Evolutionary conservation across 2,329 filamentous ascomycete species (phyloP), one percentile per base, ranked within the genome.

Genomic region (Pseudocercospora ulei): DNA sequence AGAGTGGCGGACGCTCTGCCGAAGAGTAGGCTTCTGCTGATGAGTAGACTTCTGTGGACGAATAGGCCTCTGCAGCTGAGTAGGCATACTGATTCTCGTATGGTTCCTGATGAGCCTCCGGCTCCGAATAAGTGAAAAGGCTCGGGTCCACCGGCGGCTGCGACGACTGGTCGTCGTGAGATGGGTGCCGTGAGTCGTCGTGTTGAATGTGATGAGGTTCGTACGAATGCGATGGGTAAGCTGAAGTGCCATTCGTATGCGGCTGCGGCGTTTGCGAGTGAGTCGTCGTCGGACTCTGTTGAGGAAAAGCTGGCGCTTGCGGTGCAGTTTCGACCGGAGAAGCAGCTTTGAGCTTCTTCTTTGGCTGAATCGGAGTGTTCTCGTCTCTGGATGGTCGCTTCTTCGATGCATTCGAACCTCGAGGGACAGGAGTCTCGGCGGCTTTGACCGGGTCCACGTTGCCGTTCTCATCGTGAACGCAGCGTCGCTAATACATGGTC

Each of bases 381-480:
- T 51, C 52, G 3, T 66, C 69, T 38, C 62, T 64, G 3, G 60
- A 56, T 25, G 65, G 60, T 22, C 71, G 66, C 43, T 72, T 69
- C 56, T 76, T 76, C 24, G 66, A 62, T n/a, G 66, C 66, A n/a
- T 62, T 63, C 19, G 70, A 69, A 8, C 71, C 73, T 44, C 75
- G 67, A 25, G 75, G 73, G 25, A 76, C 70, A 2, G 74, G 72
- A 14, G 70, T 65, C 53, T 79, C 75, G 35, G 72, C 71, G 2
- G 73, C 72, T 54, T 79, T 79, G 51, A 76, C 59, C 1, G 75
- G 75, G 56, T 80, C 76, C 16, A 79, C 68, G 39, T 74, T 70
- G 34, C 76, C 76, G 48, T 72, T 69, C 48, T 78, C 74, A 51
- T 79, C 75, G 52, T 80, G 76, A 33, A 79, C 75, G 53, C 76